Evolutionary conservation across 2,329 filamentous ascomycete genomes (phyloP), one percentile per base, ranked within the genome.

Genomic region (Colletotrichum tanaceti): DNA sequence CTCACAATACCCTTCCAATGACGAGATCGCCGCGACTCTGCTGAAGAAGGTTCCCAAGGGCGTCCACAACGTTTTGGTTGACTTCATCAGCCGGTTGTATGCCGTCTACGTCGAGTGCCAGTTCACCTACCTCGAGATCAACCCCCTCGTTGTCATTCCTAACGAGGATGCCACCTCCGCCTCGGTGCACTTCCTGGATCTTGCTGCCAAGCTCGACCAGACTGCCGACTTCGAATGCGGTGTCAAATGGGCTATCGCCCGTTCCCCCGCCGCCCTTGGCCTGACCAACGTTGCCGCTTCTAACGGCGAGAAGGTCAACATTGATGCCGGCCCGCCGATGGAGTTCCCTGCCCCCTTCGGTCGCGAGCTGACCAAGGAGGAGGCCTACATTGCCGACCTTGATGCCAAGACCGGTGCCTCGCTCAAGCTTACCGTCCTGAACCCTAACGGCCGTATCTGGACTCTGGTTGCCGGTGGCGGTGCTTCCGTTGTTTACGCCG

Each of bases 41-140:
- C 87, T 99, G 79, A 94, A 91, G 84, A 96, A 99, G 83, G 94
- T 99, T 54, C 96, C 96, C 77, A 85, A 93, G 85, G 95, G 95
- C 80, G 88, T 99, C 60, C 96, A 99, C 89, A 98, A 97, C 79
- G 96, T 99, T 78, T 90, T 99, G 70, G 93, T 99, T 72, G 96
- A 99, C 88, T 99, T 99, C 89, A 99, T 99, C 86, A 93, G 93
- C 78, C 91, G 96, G 77, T 88, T 99, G 74, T 99, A 99, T 81
- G 96, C 95, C 76, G 96, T 99, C 85, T 99, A 98, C 79, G 96
- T 98, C 73, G 96, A 99, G 87, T 97, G 93, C 90, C 96, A 99
- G 84, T 99, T 99, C 89, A 98, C 96, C 78, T 99, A 99, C 87
- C 93, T 99, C 76, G 96, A 99, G 85, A 99, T 99, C 88, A 99